phyloP scores from a whole-genome alignment of 2,329 filamentous ascomycete genomes.

The Verticillium klebahnii region DNA sequence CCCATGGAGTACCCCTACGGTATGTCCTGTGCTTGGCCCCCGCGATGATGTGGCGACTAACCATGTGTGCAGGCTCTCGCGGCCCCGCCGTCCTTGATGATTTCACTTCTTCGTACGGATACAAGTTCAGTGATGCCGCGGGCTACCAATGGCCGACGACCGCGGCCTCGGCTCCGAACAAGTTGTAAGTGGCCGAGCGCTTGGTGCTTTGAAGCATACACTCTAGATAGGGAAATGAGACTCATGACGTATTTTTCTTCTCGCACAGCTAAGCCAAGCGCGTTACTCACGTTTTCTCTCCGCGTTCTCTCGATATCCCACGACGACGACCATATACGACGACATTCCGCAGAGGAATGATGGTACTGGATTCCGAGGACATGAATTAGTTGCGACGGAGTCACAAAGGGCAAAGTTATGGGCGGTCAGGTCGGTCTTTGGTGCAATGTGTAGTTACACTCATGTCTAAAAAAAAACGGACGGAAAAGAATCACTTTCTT shows the following conservation, averaged over 20 bases:
- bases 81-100: conserved; percentile 95
- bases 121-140: conserved; percentile 96
- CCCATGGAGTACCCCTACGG: conserved; percentile 99
- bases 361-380: background rate
- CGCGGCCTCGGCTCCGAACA: conserved; percentile 63
- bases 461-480: background rate
- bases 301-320: conserved; percentile 1
- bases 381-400: background rate
- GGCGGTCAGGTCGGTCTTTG: background rate
- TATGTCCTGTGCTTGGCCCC: conserved; percentile 40
- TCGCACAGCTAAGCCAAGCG: conserved; percentile 10
- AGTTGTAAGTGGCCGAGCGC: conserved; percentile 59
- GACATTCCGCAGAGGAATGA: background rate
- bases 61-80: conserved; percentile 70
- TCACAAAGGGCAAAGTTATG: background rate
- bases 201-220: background rate
- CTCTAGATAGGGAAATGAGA: conserved; percentile 12
- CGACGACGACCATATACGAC: background rate
- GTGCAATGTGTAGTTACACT: background rate
- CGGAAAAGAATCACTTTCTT: background rate
- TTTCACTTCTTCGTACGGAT: conserved; percentile 96
- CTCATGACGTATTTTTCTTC: conserved; percentile 6
- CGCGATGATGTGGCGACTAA: background rate
- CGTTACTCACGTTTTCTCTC: background rate
- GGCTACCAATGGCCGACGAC: conserved; percentile 94